Evolutionary conservation across 768 basidiomycete species (phyloP).

Genomic region (Lactifluus echinatus): DNA sequence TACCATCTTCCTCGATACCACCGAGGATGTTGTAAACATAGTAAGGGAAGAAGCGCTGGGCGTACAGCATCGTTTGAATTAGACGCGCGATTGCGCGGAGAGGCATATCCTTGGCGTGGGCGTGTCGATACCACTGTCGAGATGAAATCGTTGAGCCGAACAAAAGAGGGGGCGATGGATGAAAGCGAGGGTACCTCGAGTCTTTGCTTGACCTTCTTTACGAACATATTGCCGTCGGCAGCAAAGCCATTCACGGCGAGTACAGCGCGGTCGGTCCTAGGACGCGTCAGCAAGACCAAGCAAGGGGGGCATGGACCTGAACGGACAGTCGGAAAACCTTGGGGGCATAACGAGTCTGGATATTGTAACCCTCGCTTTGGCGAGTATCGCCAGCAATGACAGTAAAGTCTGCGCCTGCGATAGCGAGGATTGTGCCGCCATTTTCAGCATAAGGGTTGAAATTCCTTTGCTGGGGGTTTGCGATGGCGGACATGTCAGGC

Average conservation of each 20-base stretch:
- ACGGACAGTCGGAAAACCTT: conserved; percentile 91
- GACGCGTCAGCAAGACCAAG: conserved; percentile 5
- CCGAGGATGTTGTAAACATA: conserved; percentile 96
- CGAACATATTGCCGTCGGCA: conserved; percentile 95
- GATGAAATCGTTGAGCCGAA: not conserved
- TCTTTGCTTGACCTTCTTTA: conserved; percentile 91
- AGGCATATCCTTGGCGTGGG: conserved; percentile 96
- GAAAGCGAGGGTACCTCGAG: conserved; percentile 61
- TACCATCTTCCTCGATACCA: conserved; percentile 94
- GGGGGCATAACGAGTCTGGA: conserved; percentile 94
- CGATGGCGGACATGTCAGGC: conserved; percentile 18
- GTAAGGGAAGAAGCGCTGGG: conserved; percentile 94
- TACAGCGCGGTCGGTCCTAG: conserved; percentile 84
- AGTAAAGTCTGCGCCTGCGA: conserved; percentile 87
- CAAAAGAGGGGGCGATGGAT: not conserved
- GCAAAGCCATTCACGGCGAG: conserved; percentile 96
- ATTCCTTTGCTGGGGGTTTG: conserved; percentile 41
- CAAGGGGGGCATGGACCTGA: conserved; percentile 4
- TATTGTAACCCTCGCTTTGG: conserved; percentile 94
- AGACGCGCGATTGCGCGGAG: conserved; percentile 93
- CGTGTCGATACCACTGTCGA: conserved; percentile 90
- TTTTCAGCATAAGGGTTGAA: conserved; percentile 92
- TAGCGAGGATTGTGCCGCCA: conserved; percentile 93
- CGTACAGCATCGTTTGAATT: conserved; percentile 98
- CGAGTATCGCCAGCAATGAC: conserved; percentile 96